Evolutionary conservation across 2,329 filamentous ascomycete species (phyloP).

Genomic region (Ophiognomonia clavigignenti-juglandacearum): DNA sequence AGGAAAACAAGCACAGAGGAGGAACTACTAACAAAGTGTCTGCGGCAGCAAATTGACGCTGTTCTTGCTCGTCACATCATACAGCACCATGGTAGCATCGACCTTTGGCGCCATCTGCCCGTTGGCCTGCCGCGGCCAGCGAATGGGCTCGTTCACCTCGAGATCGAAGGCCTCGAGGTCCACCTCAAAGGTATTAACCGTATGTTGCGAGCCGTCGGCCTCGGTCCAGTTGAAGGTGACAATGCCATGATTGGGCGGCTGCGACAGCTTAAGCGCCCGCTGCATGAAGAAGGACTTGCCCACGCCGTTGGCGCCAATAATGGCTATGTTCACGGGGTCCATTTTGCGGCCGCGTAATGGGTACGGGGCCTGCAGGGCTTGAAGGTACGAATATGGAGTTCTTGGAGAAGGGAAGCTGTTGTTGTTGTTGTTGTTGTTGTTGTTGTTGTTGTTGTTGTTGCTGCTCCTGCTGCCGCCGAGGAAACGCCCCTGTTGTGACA

Average conservation of each 20-base stretch:
- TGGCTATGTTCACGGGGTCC: conserved; percentile 60
- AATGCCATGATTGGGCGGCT: conserved; percentile 47
- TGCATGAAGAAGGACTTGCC: conserved; percentile 67
- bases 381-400: too few species aligned
- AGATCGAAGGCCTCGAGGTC: conserved; percentile 62
- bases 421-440: too few species aligned
- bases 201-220: conserved; percentile 53
- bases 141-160: conserved; percentile 51
- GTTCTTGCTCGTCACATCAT: conserved; percentile 77
- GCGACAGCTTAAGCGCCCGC: conserved; percentile 51
- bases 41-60: conserved; percentile 71
- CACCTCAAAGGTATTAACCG: conserved; percentile 60
- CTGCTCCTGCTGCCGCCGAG: background rate
- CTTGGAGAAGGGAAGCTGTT: too few species aligned
- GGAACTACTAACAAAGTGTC: conserved; percentile 64
- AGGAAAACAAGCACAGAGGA: too few species aligned
- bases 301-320: conserved; percentile 61
- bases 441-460: too few species aligned
- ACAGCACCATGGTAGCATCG: conserved; percentile 80
- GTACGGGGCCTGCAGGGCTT: too few species aligned
- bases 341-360: too few species aligned
- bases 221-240: conserved; percentile 50
- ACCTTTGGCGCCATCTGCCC: conserved; percentile 69
- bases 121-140: conserved; percentile 64
- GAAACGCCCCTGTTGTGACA: conserved; percentile 1